Conservation (phyloP, 768 basidiomycete genomes). For the Lactarius evosmus region DNA sequence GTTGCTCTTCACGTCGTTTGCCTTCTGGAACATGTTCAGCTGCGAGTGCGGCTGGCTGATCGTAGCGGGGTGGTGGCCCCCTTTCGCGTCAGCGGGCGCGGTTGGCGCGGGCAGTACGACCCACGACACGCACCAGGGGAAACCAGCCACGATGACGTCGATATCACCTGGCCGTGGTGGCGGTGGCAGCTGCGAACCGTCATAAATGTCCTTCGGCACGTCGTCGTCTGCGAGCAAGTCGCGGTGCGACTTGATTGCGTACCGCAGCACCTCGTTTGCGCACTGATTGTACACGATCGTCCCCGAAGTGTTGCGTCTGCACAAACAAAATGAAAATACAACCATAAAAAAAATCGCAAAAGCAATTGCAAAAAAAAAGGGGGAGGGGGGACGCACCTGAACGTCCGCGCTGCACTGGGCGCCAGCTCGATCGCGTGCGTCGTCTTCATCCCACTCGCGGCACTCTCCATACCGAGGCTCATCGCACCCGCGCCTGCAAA, state of each 20-base stretch:
- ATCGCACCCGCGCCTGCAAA: constrained; percentile 58
- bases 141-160: constrained; percentile 63
- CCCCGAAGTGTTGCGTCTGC: constrained; percentile 51
- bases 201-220: constrained; percentile 41
- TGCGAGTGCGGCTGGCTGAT: constrained; percentile 68
- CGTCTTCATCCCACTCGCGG: constrained; percentile 50
- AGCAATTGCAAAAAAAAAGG: neutral
- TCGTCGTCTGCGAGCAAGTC: constrained; percentile 35
- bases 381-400: constrained; percentile 44
- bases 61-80: neutral
- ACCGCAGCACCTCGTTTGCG: constrained; percentile 57
- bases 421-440: constrained; percentile 69
- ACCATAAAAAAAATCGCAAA: neutral
- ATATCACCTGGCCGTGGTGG: constrained; percentile 53
- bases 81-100: neutral
- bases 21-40: constrained; percentile 68
- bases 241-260: constrained; percentile 51
- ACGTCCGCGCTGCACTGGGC: constrained; percentile 69
- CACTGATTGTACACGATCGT: constrained; percentile 67
- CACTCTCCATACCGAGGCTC: constrained; percentile 52
- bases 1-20: constrained; percentile 64
- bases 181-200: constrained; percentile 39
- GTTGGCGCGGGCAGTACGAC: neutral
- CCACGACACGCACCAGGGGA: constrained; percentile 60
- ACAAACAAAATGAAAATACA: constrained; percentile 10